Base-by-base conservation (phyloP, 83 land plant species). In the Diphasiastrum complanatum region DNA sequence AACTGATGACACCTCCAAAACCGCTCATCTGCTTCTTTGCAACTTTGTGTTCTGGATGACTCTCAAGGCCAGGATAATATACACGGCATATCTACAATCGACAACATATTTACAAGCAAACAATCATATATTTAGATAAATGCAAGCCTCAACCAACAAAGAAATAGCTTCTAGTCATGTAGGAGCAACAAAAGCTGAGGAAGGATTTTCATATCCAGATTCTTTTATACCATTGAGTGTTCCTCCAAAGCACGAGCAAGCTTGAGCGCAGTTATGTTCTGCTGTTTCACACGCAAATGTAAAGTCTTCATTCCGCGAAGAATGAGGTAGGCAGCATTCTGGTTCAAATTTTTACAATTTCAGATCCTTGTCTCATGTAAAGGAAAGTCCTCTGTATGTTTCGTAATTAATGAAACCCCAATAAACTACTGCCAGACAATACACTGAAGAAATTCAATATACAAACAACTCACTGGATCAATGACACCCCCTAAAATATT, bases 1-100 rank as follows among this genome's bases (percentile, higher is more conserved):
- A 93, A 81, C 96, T 93, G 53, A 93, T 82, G 19, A 93, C 96
- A 61, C 98, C 98, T 63, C 96, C 98, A 78, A 81, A 93, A 49
- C 98, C 98, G 73, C 77, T 72, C 98, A 93, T 93, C 69, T 93
- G 98, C 46, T 53, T 51, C 55, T 81, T 83, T 66, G 98, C 96
- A 79, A 93, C 75, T 63, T 85, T 50, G 67, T 88, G 85, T 62
- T 93, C 98, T 61, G 96, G 96, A 76, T 93, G 98, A 73, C 98
- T 85, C 63, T 80, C 83, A 56, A 93, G 78, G 51, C 96, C 98
- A 37, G 98, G 98, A 75, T 93, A 93, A 75, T 93, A 82, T 33
- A 93, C 96, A 60, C 77, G 80, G 22, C 63, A 33, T 63, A 93
- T 79, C 98, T 92, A 82, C 19, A 26, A 51, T n/a, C n/a, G n/a